A percentile compares a stretch with the other conserved stretches of the same genome.
These are phyloP conservation scores for Boletus edulis DNA, from an alignment of 768 basidiomycete genomes.

Conservation along the genomic window DNA sequence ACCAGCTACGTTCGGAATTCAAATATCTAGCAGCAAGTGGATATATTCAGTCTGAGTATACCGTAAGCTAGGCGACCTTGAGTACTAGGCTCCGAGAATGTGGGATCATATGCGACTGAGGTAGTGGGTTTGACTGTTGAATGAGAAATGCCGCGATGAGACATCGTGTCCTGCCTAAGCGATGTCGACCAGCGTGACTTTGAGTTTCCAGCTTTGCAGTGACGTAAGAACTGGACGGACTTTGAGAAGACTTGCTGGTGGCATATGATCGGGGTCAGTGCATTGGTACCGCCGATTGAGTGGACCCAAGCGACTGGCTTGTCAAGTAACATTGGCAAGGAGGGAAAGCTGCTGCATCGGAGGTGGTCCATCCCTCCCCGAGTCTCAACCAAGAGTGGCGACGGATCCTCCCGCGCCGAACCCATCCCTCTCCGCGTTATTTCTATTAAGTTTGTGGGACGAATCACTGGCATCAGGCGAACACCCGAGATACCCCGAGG, in stretches of 20 bases:
- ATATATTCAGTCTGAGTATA: neutral
- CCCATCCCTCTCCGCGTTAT: neutral
- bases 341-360: neutral
- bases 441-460: neutral
- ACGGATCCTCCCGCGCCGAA: constrained; percentile 1
- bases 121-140: too few relatives aligned
- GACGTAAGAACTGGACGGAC: neutral
- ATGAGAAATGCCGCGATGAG: too few relatives aligned
- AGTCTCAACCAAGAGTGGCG: neutral
- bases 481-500: constrained; percentile 7
- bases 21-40: neutral
- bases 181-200: too few relatives aligned
- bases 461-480: constrained; percentile 1
- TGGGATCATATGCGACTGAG: too few relatives aligned
- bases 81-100: too few relatives aligned
- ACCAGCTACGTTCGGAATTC: neutral
- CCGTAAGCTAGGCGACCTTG: neutral
- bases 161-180: too few relatives aligned
- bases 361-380: too few relatives aligned
- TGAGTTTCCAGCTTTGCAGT: neutral
- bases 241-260: neutral
- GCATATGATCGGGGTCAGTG: too few relatives aligned
- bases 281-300: too few relatives aligned
- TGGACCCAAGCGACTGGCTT: too few relatives aligned
- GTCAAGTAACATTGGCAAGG: neutral